Percentiles rank a stretch among this genome's conserved stretches.
Conservation (phyloP, 352 stramenopile species). For the Aphanomyces cochlioides region DNA sequence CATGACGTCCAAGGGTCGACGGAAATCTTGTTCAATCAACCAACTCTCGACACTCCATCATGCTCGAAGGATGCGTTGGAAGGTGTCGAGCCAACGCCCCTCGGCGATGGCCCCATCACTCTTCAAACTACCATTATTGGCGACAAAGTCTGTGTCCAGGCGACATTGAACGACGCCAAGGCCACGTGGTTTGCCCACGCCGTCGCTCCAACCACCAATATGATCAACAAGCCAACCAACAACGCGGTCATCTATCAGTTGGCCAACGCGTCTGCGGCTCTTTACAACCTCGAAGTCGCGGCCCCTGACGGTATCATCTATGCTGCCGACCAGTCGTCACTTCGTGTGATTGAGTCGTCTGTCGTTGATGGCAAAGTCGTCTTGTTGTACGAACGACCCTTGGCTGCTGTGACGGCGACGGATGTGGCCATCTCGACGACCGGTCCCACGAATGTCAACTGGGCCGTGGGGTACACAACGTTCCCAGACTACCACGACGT, state of each 20-base stretch:
- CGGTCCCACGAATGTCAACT: constrained; percentile 11
- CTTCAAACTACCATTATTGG: background rate
- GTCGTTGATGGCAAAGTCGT: background rate
- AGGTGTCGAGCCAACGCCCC: background rate
- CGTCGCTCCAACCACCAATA: constrained; percentile 7
- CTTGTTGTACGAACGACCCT: constrained; percentile 8
- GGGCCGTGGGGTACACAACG: constrained; percentile 6
- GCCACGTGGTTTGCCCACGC: constrained; percentile 16
- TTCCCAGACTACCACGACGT: constrained; percentile 22
- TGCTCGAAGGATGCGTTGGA: background rate
- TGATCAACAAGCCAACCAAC: constrained; percentile 25
- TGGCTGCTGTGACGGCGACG: background rate
- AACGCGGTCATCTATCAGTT: constrained; percentile 17
- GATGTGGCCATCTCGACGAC: constrained; percentile 15
- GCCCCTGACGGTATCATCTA: background rate
- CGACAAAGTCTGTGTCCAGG: constrained; percentile 1
- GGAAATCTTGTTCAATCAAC: background rate
- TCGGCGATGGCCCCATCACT: background rate
- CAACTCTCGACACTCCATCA: background rate
- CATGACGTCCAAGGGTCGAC: constrained; percentile 1
- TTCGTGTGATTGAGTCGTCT: background rate
- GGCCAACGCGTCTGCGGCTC: background rate
- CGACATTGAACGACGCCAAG: background rate
- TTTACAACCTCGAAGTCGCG: background rate
- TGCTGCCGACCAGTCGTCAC: background rate